Percentiles rank a stretch among this genome's conserved stretches.
These are phyloP conservation scores for Backusella morwellensis DNA, from an alignment of 192 early-diverging fungal genomes.

Conservation along the genomic window DNA sequence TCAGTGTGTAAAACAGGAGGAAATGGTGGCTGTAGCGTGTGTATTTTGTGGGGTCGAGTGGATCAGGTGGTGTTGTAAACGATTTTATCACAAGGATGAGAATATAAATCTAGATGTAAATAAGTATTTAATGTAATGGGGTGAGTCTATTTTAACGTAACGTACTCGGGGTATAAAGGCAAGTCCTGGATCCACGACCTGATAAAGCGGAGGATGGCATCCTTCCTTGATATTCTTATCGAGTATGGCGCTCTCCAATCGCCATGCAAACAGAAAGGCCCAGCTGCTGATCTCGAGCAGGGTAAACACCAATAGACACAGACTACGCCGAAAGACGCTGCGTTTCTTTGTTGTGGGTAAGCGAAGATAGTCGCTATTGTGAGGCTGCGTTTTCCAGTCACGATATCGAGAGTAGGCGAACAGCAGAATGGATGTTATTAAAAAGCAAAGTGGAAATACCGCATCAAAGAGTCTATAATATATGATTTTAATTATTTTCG, in stretches of 20 bases:
- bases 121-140: too few relatives aligned
- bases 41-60: slow-evolving; percentile 27
- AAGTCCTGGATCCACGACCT: slow-evolving; percentile 21
- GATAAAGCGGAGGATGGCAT: slow-evolving; percentile 9
- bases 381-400: background rate
- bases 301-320: slow-evolving; percentile 14
- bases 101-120: slow-evolving; percentile 25
- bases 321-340: slow-evolving; percentile 10
- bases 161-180: slow-evolving; percentile 24
- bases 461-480: slow-evolving; percentile 14
- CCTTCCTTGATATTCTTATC: slow-evolving; percentile 1
- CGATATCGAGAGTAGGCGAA: slow-evolving; percentile 1
- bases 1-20: slow-evolving; percentile 24
- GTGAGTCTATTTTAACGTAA: too few relatives aligned
- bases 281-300: slow-evolving; percentile 29
- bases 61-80: slow-evolving; percentile 29
- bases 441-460: background rate
- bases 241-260: slow-evolving; percentile 26
- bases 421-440: background rate
- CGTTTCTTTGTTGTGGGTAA: slow-evolving; percentile 20
- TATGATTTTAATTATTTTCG: background rate
- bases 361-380: slow-evolving; percentile 19
- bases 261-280: slow-evolving; percentile 36
- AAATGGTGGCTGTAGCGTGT: slow-evolving; percentile 33
- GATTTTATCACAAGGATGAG: slow-evolving; percentile 32